Percentiles rank a stretch among this genome's conserved stretches.
Conservation (phyloP, 371 early-diverging fungal species). For the Lichtheimia ornata region DNA sequence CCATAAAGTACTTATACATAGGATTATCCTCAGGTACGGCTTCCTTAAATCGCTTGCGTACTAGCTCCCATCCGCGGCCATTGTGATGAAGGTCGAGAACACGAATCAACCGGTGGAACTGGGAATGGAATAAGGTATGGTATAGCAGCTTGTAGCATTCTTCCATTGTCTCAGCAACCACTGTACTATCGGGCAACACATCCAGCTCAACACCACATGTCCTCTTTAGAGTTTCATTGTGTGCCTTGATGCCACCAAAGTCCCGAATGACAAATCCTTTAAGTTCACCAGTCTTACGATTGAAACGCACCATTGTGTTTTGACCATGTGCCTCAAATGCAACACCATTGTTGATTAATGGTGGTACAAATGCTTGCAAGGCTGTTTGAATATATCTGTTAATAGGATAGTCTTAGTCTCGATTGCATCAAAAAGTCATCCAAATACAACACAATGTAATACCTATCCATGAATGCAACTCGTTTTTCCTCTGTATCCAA, state of each 20-base stretch:
- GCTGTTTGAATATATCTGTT: slow-evolving; percentile 43
- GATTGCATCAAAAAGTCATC: not conserved
- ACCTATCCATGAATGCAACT: slow-evolving; percentile 51
- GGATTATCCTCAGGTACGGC: slow-evolving; percentile 23
- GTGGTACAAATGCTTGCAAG: slow-evolving; percentile 66
- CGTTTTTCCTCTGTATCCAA: slow-evolving; percentile 57
- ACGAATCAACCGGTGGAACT: slow-evolving; percentile 68
- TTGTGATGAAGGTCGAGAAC: slow-evolving; percentile 64
- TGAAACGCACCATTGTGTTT: slow-evolving; percentile 67
- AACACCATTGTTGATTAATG: slow-evolving; percentile 64
- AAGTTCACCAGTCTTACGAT: slow-evolving; percentile 54
- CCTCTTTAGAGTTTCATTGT: slow-evolving; percentile 53
- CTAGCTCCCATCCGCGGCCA: slow-evolving; percentile 67
- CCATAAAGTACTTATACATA: slow-evolving; percentile 52
- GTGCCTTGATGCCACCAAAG: slow-evolving; percentile 74
- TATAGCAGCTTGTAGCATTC: slow-evolving; percentile 66
- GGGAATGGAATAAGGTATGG: slow-evolving; percentile 68
- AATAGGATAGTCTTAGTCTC: not conserved
- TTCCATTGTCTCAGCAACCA: slow-evolving; percentile 54
- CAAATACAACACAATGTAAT: not conserved
- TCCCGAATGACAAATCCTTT: slow-evolving; percentile 74
- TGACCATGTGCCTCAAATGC: slow-evolving; percentile 78
- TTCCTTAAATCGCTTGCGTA: slow-evolving; percentile 1
- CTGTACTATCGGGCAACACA: slow-evolving; percentile 60
- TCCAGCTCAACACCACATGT: slow-evolving; percentile 50